Base-by-base conservation (phyloP, 1,284 basidiomycete genomes). In the Heterobasidion annosum region DNA sequence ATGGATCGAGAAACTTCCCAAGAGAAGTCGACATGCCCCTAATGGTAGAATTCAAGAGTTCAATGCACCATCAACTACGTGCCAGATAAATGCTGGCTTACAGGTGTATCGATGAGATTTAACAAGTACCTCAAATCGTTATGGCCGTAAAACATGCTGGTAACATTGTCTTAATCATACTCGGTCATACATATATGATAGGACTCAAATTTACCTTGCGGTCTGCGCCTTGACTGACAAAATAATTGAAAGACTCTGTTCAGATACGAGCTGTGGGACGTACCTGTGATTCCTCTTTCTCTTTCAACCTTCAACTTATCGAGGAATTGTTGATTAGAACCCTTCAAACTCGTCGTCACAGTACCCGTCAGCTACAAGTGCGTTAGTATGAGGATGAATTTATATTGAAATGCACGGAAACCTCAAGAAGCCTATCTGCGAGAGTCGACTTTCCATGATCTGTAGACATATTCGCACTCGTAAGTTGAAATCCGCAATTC, bases 271-370 rank as follows among this genome's bases (percentile, higher is more conserved):
- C 25, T 25, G 25, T 25, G 25, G 4, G 33, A 67, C 73, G 65
- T 65, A 85, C 92, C 91, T 45, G 92, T 95, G 54, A 95, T 96
- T 34, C 93, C 96, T 46, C 96, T 80, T 68, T 99, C 96, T 52
- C 93, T 77, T 68, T 99, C 95, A 1, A 99, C 95, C 68, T 98
- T 98, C 54, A 99, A 79, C 65, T 95, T 97, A 69, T 97, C 93
- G 43, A 97, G 69, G n/a, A 96, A 90, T 66, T 97, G 93, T 59
- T 90, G 83, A 62, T 93, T 93, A 58, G 76, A 74, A 40, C 85
- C 83, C 58, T 75, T 70, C 58, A 78, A 68, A 59, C 81, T 80
- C 62, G 77, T 81, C 58, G 81, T 74, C 40, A 95, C 92, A 1
- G 94, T 97, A 12, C 88, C 87, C 45, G 94, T 98, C 65, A 95